Evolutionary conservation across 441 rosid species (phyloP).

Genomic region (Breynia disticha): DNA sequence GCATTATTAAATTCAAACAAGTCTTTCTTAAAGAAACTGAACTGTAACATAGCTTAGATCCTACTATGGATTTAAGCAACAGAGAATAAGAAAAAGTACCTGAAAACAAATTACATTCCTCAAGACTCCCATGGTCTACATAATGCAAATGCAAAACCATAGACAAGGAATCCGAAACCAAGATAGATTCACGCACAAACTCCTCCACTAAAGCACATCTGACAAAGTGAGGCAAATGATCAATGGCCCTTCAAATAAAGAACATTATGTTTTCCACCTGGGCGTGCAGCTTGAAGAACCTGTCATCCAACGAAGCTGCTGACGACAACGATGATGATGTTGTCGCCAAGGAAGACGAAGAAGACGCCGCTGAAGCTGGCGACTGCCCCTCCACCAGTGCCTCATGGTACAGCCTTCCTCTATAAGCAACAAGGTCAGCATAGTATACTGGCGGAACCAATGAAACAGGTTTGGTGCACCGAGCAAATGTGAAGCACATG

Average conservation of each 20-base stretch:
- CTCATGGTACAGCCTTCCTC: slow-evolving; percentile 62
- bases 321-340: slow-evolving; percentile 32
- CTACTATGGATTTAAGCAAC: too few species aligned
- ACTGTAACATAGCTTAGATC: too few species aligned
- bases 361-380: slow-evolving; percentile 30
- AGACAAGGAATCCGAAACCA: slow-evolving; percentile 4
- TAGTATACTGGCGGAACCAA: slow-evolving; percentile 70
- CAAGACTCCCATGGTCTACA: too few species aligned
- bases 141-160: background rate
- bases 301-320: slow-evolving; percentile 31
- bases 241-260: slow-evolving; percentile 38
- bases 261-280: slow-evolving; percentile 65
- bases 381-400: slow-evolving; percentile 35
- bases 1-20: too few species aligned
- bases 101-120: too few species aligned
- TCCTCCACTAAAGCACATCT: slow-evolving; percentile 24
- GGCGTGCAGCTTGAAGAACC: slow-evolving; percentile 44
- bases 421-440: slow-evolving; percentile 62
- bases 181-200: slow-evolving; percentile 71
- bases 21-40: too few species aligned
- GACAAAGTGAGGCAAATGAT: background rate
- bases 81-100: too few species aligned
- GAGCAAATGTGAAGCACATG: slow-evolving; percentile 73
- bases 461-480: slow-evolving; percentile 74
- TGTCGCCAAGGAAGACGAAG: slow-evolving; percentile 23